These are phyloP conservation scores for Phytophthora palmivora DNA, from an alignment of 352 stramenopile species.

Conservation along the genomic window DNA sequence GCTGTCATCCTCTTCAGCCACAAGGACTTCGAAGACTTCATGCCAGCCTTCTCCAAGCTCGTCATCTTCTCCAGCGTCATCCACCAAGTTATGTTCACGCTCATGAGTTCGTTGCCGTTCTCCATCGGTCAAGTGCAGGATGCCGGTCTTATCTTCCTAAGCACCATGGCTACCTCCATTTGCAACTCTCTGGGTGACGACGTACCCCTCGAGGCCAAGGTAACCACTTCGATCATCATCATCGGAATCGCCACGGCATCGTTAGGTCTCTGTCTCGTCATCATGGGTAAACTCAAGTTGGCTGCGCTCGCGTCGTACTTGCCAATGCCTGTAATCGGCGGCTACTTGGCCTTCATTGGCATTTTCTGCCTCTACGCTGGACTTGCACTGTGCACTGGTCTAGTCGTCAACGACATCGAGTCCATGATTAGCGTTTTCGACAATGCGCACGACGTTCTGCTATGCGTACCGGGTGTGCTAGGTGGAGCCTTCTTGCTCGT, in stretches of 20 bases:
- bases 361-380: conserved; percentile 95
- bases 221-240: conserved; percentile 95
- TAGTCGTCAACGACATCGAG: conserved; percentile 85
- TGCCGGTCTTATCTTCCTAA: conserved; percentile 98
- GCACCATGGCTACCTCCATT: conserved; percentile 92
- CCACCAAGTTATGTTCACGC: conserved; percentile 91
- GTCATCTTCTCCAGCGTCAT: conserved; percentile 95
- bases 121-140: conserved; percentile 98
- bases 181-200: conserved; percentile 74
- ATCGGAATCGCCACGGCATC: conserved; percentile 92
- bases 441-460: conserved; percentile 69
- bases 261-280: conserved; percentile 92
- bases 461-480: conserved; percentile 86
- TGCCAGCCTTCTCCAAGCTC: conserved; percentile 94
- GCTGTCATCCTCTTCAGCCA: conserved; percentile 95
- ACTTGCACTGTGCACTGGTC: conserved; percentile 88
- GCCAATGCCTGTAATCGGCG: conserved; percentile 96
- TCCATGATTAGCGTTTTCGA: conserved; percentile 74
- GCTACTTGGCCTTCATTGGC: conserved; percentile 98
- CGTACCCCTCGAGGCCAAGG: conserved; percentile 66
- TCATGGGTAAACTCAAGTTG: conserved; percentile 93
- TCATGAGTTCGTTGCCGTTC: conserved; percentile 94
- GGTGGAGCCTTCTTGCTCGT: conserved; percentile 85
- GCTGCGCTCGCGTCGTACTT: conserved; percentile 96
- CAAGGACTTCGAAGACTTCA: conserved; percentile 86